Evolutionary conservation across 352 stramenopile genomes (phyloP), one percentile per base, ranked within the genome.

Genomic region (Globisporangium spinosum): DNA sequence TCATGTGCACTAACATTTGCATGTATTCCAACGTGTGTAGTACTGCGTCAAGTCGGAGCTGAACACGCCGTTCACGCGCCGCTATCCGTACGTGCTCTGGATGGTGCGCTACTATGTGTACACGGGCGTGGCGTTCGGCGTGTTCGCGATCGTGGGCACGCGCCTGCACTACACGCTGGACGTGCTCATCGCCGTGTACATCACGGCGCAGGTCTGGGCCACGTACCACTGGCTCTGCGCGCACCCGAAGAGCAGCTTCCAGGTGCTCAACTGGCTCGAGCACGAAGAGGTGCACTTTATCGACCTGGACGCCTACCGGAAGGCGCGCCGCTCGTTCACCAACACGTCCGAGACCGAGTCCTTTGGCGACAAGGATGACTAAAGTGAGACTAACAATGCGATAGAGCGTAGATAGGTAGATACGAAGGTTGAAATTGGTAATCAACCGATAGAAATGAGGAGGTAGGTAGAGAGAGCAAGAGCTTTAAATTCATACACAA

Each of bases 151-250:
- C 64, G 74, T 96, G 22, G 86, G 88, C 60, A 96, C 88, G 51
- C 85, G 88, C 10, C 71, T 96, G 64, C 88, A 96, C 74, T 96
- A 96, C 73, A 94, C 88, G 27, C 76, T 95, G 3, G 87, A 95
- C 65, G 87, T 95, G 43, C 82, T 95, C 27, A 93, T 95, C 68
- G 87, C 88, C 22, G 79, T 94, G 55, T 96, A 96, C 80, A 89
- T 96, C 64, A 92, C 88, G 49, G 77, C 78, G 20, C 85, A 94
- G 72, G 85, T 92, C 8, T 96, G 88, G 88, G 80, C 84, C 64
- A 94, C 83, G 25, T 94, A 94, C 68, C 87, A 94, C 71, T 94
- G 86, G 86, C 75, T 94, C 25, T 84, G 77, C 54, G 75, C 77
- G 20, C 73, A 94, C 71, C 83, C 86, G 5, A 74, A 80, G 38